Base-by-base conservation (phyloP, 192 early-diverging fungal genomes). In the Umbelopsis vinacea region DNA sequence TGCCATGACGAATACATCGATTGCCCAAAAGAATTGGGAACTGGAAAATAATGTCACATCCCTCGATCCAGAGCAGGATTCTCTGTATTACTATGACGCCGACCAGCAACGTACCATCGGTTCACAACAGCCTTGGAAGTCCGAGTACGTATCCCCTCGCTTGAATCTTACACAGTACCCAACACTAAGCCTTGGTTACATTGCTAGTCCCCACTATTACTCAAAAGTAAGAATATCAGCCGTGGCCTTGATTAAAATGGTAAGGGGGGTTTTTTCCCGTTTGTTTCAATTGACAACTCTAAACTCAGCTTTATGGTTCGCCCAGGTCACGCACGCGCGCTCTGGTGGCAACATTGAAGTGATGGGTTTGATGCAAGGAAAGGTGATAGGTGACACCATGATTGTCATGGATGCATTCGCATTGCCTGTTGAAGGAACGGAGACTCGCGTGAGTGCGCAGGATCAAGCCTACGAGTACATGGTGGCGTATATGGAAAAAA, bases 321-420 rank as follows among this genome's bases (percentile, higher is more conserved):
- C 33, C 24, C 52, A 94, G 93, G 91, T 92, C 22, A 97, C 95
- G 90, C 97, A 99, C 78, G 97, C 97, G n/a, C 88, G 96, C 47
- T 97, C 96, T 0, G 97, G 97, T 43, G 96, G 96, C 63, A 88
- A 87, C 68, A 93, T 97, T 74, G 97, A 99, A 84, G 89, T 99
- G 46, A 99, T 99, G 97, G 97, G 97, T 3, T 78, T 96, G 45
- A 95, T 99, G 95, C 95, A 97, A 74, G 97, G 97, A 23, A 98
- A 97, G 74, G 83, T 99, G 26, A 70, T 83, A 12, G 95, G 90
- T 66, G 87, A 91, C 70, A 94, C 92, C 9, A 95, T 99, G 89
- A 79, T 96, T 70, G 89, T 99, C 24, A 93, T 99, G 91, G 97
- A 99, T 71, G 92, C 95, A 5, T 98, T 97, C 84, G 96, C 95